These are phyloP conservation scores for Elongisporangium anandrum DNA, from an alignment of 352 stramenopile genomes.

Conservation along the genomic window DNA sequence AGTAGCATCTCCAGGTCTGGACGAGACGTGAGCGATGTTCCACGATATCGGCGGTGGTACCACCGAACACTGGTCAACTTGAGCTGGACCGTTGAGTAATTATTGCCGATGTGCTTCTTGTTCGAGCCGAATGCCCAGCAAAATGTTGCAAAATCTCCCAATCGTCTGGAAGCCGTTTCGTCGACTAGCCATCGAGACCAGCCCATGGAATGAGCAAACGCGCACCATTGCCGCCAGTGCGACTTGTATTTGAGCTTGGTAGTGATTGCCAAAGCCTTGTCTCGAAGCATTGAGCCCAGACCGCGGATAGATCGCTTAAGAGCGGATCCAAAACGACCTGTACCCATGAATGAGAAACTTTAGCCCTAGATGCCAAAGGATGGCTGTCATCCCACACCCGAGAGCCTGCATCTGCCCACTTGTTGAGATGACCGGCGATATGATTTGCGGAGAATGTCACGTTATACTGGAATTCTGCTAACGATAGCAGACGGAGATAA, in stretches of 20 bases:
- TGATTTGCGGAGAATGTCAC: conserved; percentile 11
- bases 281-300: conserved; percentile 10
- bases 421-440: conserved; percentile 13
- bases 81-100: too few relatives aligned
- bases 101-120: too few relatives aligned
- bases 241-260: conserved; percentile 10
- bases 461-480: conserved; percentile 18
- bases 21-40: too few relatives aligned
- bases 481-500: conserved; percentile 3
- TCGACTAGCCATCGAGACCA: conserved; percentile 9
- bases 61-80: too few relatives aligned
- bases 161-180: background rate
- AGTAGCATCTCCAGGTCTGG: too few relatives aligned
- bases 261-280: conserved; percentile 5
- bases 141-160: background rate
- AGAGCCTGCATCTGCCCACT: conserved; percentile 11
- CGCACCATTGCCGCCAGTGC: conserved; percentile 9
- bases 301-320: conserved; percentile 14
- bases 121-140: background rate
- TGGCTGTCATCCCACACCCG: conserved; percentile 10
- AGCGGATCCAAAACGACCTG: conserved; percentile 5
- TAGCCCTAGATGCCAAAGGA: conserved; percentile 6
- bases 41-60: too few relatives aligned
- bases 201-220: conserved; percentile 6
- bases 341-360: conserved; percentile 8